phyloP scores from a whole-genome alignment of 2,329 filamentous ascomycete species.

The Colletotrichum sp. region DNA sequence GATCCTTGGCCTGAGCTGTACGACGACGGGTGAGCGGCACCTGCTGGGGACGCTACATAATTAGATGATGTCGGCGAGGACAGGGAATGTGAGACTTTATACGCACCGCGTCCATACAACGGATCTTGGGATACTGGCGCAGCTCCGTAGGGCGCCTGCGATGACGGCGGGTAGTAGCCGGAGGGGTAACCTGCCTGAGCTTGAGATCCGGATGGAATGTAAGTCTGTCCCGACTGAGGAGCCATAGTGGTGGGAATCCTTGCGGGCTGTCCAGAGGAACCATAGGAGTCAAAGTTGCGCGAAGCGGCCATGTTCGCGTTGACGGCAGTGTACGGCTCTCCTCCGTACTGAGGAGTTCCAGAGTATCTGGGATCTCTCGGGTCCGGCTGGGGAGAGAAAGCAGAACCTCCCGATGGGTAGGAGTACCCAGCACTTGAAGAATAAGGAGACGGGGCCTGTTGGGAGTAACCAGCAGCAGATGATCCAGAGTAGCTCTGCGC shows the following conservation, averaged over 20 bases:
- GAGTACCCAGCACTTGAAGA: conserved; percentile 22
- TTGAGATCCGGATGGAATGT: conserved; percentile 20
- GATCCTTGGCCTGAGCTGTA: conserved; percentile 43
- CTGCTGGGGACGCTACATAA: conserved; percentile 60
- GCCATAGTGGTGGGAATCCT: conserved; percentile 17
- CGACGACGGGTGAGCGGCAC: conserved; percentile 38
- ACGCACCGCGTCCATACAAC: conserved; percentile 67
- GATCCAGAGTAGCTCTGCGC: conserved; percentile 25
- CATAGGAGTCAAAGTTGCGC: conserved; percentile 18
- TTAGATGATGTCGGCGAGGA: conserved; percentile 38
- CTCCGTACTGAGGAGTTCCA: conserved; percentile 19
- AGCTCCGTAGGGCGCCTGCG: conserved; percentile 2
- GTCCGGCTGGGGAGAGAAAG: conserved; percentile 21
- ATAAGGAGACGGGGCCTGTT: conserved; percentile 14
- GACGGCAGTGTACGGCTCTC: conserved; percentile 17
- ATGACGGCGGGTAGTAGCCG: conserved; percentile 31
- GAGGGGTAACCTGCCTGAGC: conserved; percentile 5
- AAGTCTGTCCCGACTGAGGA: conserved; percentile 15
- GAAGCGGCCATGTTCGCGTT: conserved; percentile 5
- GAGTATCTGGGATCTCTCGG: conserved; percentile 21
- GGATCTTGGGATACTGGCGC: conserved; percentile 54
- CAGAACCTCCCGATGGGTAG: conserved; percentile 19
- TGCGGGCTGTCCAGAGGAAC: conserved; percentile 14
- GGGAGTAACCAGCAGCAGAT: conserved; percentile 4
- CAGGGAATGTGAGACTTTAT: conserved; percentile 30